A percentile compares a stretch with the other conserved stretches of the same genome.
These are phyloP conservation scores for Hypoxylon rubiginosum DNA, from an alignment of 2,329 filamentous ascomycete genomes.

Conservation along the genomic window DNA sequence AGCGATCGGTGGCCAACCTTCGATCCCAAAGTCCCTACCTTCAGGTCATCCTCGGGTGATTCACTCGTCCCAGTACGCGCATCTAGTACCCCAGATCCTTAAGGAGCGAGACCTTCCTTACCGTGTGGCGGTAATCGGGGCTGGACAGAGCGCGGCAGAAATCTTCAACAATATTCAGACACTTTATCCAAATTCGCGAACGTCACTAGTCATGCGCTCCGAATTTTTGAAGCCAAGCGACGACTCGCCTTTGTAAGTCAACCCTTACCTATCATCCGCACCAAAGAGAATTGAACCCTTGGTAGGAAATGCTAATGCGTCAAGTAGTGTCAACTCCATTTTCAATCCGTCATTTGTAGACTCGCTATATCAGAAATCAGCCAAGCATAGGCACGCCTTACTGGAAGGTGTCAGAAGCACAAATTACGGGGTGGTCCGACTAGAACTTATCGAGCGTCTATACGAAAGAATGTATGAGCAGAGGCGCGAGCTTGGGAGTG, in stretches of 20 bases:
- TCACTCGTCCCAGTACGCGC: slow-evolving; percentile 89
- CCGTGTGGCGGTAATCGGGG: slow-evolving; percentile 86
- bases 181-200: slow-evolving; percentile 84
- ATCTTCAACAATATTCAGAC: slow-evolving; percentile 91
- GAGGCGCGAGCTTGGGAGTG: slow-evolving; percentile 74
- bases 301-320: slow-evolving; percentile 44
- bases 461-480: slow-evolving; percentile 93
- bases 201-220: slow-evolving; percentile 83
- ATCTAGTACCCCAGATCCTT: slow-evolving; percentile 71
- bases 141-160: slow-evolving; percentile 93
- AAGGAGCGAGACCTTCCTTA: slow-evolving; percentile 69
- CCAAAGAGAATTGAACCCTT: background rate
- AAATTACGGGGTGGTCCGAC: slow-evolving; percentile 94
- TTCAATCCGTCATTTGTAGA: slow-evolving; percentile 92
- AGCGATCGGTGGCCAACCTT: slow-evolving; percentile 72
- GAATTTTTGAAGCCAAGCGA: slow-evolving; percentile 90
- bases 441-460: slow-evolving; percentile 89
- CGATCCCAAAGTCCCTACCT: slow-evolving; percentile 78
- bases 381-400: slow-evolving; percentile 70
- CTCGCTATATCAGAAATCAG: slow-evolving; percentile 76
- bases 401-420: slow-evolving; percentile 82
- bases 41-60: slow-evolving; percentile 79
- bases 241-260: slow-evolving; percentile 90
- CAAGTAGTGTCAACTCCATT: slow-evolving; percentile 86
- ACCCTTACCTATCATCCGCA: background rate